Evolutionary conservation across 1,139 yeast genomes (phyloP).

Genomic region (Geotrichum candidum): DNA sequence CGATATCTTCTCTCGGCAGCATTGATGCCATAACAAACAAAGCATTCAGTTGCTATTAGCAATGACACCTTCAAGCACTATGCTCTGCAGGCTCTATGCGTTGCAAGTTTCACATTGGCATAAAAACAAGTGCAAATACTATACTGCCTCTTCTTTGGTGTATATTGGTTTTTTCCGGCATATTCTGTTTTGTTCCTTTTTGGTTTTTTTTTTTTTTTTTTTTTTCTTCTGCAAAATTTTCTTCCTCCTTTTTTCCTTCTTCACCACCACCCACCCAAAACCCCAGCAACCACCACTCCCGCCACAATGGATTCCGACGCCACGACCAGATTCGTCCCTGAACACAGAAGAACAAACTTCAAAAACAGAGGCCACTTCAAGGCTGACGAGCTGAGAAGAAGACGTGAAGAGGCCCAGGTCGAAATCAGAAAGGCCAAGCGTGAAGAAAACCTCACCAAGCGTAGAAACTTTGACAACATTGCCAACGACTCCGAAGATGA

Average conservation of each 20-base stretch:
- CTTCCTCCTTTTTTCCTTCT: background rate
- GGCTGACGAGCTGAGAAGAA: slow-evolving; percentile 93
- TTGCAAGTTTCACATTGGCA: too few relatives aligned
- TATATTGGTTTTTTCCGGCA: background rate
- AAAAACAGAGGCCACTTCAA: slow-evolving; percentile 92
- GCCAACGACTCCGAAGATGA: slow-evolving; percentile 46
- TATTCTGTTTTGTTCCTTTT: background rate
- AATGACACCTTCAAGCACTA: too few relatives aligned
- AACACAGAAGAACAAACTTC: slow-evolving; percentile 93
- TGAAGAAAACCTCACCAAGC: slow-evolving; percentile 88
- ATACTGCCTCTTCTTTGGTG: too few relatives aligned
- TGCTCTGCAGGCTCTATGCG: too few relatives aligned
- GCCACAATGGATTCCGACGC: slow-evolving; percentile 66
- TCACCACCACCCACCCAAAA: background rate
- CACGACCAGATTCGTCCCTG: slow-evolving; percentile 85
- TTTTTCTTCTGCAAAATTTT: background rate
- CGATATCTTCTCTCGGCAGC: too few relatives aligned
- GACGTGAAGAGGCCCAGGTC: slow-evolving; percentile 96
- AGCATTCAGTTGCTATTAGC: too few relatives aligned
- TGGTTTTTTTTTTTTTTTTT: slow-evolving; percentile 1
- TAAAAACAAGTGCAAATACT: too few relatives aligned
- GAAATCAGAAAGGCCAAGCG: slow-evolving; percentile 94
- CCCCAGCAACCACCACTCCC: background rate
- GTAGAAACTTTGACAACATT: slow-evolving; percentile 63
- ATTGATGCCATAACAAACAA: too few relatives aligned